A percentile compares a stretch with the other conserved stretches of the same genome.
phyloP scores from a whole-genome alignment of 1,284 basidiomycete species.

The Meira nashicola region DNA sequence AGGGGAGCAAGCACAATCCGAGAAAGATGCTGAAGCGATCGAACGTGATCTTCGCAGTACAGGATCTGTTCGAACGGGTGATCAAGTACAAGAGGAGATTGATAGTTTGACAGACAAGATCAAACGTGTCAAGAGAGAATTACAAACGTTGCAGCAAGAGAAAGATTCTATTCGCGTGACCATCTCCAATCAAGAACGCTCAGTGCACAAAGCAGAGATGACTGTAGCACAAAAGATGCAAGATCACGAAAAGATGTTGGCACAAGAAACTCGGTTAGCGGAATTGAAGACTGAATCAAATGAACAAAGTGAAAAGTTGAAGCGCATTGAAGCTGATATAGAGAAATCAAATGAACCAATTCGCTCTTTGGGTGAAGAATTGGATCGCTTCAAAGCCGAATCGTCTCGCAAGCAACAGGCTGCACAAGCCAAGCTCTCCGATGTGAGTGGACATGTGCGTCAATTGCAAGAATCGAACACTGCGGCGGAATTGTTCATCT shows the following conservation, averaged over 20 bases:
- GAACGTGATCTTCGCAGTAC: slow-evolving; percentile 31
- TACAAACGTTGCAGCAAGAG: slow-evolving; percentile 32
- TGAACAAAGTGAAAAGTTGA: slow-evolving; percentile 59
- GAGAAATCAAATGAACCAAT: slow-evolving; percentile 66
- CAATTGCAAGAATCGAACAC: slow-evolving; percentile 25
- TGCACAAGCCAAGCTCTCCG: slow-evolving; percentile 55
- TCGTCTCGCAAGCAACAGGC: slow-evolving; percentile 59
- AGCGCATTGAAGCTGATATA: slow-evolving; percentile 61
- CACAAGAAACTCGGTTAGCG: slow-evolving; percentile 36
- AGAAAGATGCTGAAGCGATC: slow-evolving; percentile 26
- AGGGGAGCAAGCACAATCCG: slow-evolving; percentile 20
- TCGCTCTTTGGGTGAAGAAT: slow-evolving; percentile 63
- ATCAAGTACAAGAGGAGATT: slow-evolving; percentile 36
- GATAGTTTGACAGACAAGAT: slow-evolving; percentile 26
- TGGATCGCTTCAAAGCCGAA: slow-evolving; percentile 60
- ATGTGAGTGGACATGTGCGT: slow-evolving; percentile 32
- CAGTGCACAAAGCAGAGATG: slow-evolving; percentile 30
- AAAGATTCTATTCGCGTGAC: slow-evolving; percentile 28
- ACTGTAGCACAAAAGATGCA: slow-evolving; percentile 54
- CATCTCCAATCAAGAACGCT: slow-evolving; percentile 29
- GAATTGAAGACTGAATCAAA: slow-evolving; percentile 62
- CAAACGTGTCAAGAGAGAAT: slow-evolving; percentile 35
- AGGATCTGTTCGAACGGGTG: slow-evolving; percentile 35
- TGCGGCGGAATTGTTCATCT: slow-evolving; percentile 22
- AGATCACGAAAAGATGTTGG: slow-evolving; percentile 28